Evolutionary conservation across 202 grass and related monocot species (phyloP), one percentile per base, ranked within the genome.

Genomic region (Miscanthus sacchariflorus): DNA sequence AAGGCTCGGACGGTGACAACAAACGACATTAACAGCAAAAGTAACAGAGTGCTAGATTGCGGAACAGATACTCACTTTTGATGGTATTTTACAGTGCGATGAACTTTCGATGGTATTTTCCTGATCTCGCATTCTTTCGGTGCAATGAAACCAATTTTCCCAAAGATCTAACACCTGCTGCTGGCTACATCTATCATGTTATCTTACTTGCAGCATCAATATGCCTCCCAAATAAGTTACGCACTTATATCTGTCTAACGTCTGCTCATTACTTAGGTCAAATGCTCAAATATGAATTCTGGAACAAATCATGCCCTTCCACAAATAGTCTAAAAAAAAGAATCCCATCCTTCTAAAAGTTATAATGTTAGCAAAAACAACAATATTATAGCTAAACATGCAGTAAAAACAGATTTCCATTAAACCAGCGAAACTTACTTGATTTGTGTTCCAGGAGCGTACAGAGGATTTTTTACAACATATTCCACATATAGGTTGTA

Each of bases 391-490:
- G 14, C 24, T 40, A 80, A 56, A 7, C 19, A 79, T 72, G 23
- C 3, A 79, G 19, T 18, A 28, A 8, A 35, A 43, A 23, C 0
- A 77, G 70, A 9, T 54, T 76, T 74, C 38, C 54, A 82, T 66
- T 58, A 38, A 38, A 54, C 9, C 19, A 9, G 67, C 8, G 15
- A 36, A 70, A 77, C 84, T 86, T 93, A 99, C 97, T 95, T 94
- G 87, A 99, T 95, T 81, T 90, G 88, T 72, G 89, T 88, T 9
- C 92, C 91, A 73, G 94, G 93, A 84, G 90, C 68, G 45, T 96
- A 95, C 25, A 99, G 79, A 88, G 97, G 94, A 92, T 96, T 99
- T 78, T 96, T 99, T 76, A 99, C 91, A 93, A 99, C 94, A 91
- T 96, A 99, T 7, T 99, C 94, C 63, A 99, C 97, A 54, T 99